Base-by-base conservation (phyloP, 257 asterid genomes). In the Marsdenia floribunda region DNA sequence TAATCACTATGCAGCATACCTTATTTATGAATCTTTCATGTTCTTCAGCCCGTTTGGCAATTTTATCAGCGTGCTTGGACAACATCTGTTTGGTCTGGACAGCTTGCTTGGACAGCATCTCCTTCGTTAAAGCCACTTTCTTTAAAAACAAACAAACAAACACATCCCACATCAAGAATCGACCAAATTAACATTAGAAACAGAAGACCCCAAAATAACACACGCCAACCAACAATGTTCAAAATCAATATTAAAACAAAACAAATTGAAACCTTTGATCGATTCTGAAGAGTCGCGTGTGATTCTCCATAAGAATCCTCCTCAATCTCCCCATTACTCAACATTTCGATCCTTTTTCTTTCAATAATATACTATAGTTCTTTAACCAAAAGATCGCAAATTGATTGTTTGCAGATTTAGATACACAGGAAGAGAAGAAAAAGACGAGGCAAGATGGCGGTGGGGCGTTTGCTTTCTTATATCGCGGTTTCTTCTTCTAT, bases 11-110 rank as follows among this genome's bases (percentile, higher is more conserved):
- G 2, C 49, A 44, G 19, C 13, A 69, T 68, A 91, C 99, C 93
- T 95, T 95, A 77, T 88, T 90, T 76, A 95, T 92, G 84, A 95
- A 92, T 73, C 89, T 86, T 79, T 92, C 98, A 33, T 92, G 99
- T 81, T 90, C 99, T 80, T 90, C 99, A 71, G 99, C 99, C 85
- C 89, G 92, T 78, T 87, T 90, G 40, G 99, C 99, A 73, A 94
- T 94, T 89, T 88, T 86, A 46, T 77, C 87, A 1, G 96, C 96
- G 22, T 87, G 92, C 79, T 87, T 85, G 60, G 92, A 78, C 86
- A 93, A 83, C 64, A 93, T 88, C 93, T 85, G 75, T 61, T 87
- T 91, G 60, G 96, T 90, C 37, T 74, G 78, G 49, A 64, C 86
- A 2, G 93, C 93, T 72, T 86, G 91, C 76, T 86, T 83, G 70